phyloP scores from a whole-genome alignment of 2,329 filamentous ascomycete species.

The Cercospora sojina region DNA sequence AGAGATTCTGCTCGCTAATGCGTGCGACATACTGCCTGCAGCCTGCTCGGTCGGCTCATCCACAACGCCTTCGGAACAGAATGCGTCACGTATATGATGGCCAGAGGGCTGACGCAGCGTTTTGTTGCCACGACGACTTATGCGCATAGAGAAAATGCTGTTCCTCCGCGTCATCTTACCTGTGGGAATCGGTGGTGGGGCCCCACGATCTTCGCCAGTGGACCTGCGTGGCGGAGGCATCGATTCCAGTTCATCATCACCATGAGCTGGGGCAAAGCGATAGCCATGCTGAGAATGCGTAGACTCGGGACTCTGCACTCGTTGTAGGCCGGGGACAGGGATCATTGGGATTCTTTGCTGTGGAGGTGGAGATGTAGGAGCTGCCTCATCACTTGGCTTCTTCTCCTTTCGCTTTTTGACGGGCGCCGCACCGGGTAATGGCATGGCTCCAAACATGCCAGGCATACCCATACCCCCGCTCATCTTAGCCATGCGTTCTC shows the following conservation, averaged over 20 bases:
- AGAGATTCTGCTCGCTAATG: constrained; percentile 15
- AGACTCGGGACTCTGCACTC: constrained; percentile 50
- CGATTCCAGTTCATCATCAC: constrained; percentile 53
- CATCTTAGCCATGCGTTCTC: constrained; percentile 97
- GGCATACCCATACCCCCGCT: constrained; percentile 96
- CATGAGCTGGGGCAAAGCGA: constrained; percentile 41
- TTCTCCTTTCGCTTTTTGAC: constrained; percentile 52
- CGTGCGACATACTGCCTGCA: constrained; percentile 17
- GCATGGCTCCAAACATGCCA: constrained; percentile 74
- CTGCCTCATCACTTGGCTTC: constrained; percentile 40
- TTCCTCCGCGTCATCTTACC: constrained; percentile 45
- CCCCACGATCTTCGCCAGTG: constrained; percentile 39
- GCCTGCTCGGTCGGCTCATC: constrained; percentile 11
- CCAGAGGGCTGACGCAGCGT: constrained; percentile 8
- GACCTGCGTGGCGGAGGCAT: constrained; percentile 45
- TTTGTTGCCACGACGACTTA: constrained; percentile 13
- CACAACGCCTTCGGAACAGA: constrained; percentile 15
- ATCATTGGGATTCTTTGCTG: constrained; percentile 55
- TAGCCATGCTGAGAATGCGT: constrained; percentile 45
- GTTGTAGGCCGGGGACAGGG: constrained; percentile 61
- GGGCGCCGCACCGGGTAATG: constrained; percentile 52
- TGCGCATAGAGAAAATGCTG: constrained; percentile 12
- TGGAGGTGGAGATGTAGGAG: constrained; percentile 22
- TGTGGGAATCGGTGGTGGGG: constrained; percentile 49
- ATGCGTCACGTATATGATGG: constrained; percentile 10